Evolutionary conservation across 2,329 filamentous ascomycete species (phyloP), one percentile per base, ranked within the genome.

Genomic region (Aureobasidium uvarum): DNA sequence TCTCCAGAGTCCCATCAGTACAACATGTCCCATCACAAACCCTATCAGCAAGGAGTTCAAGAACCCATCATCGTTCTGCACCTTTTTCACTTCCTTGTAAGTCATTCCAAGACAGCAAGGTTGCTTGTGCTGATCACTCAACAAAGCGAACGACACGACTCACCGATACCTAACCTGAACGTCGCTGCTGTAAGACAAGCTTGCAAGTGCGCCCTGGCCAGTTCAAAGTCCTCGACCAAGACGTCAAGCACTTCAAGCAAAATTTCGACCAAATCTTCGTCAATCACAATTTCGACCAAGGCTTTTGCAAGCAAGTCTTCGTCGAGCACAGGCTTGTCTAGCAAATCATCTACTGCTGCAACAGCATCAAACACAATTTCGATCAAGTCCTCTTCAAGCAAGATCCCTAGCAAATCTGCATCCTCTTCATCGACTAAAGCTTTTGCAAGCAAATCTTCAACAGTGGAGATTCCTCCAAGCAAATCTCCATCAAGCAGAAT

Each of bases 1-100:
- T 14, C 52, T 56, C 18, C 36, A 56, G 8, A 56, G 52, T 6
- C 41, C 41, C 14, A 36, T 56, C 14, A 18, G 20, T 20, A 36
- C 52, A 7, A 41, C 5, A 41, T 56, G 52, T 16, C n/a, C 13
- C 3, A 13, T 36, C 18, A 23, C 13, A 2, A 43, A 56, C 11
- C 52, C 38, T 3, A 31, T 56, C 16, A 31, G 3, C 20, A 43
- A 43, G n/a, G 16, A 56, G 14, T 56, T 56, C 3, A 28, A 41
- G 6, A 28, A 25, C 10, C 38, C 52, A 5, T 41, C 52, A 8
- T 39, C 33, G 2, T 55, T 55, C n/a, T 55, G 51, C n/a, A 16
- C n/a, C n/a, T 55, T 55, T 33, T 55, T 39, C 20, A 31, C 2
- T 2, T 55, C 51, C 20, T 55, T 55, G 51, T 55, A 25, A 55